Evolutionary conservation across 371 early-diverging fungal species (phyloP).

Genomic region (Racocetra persica): DNA sequence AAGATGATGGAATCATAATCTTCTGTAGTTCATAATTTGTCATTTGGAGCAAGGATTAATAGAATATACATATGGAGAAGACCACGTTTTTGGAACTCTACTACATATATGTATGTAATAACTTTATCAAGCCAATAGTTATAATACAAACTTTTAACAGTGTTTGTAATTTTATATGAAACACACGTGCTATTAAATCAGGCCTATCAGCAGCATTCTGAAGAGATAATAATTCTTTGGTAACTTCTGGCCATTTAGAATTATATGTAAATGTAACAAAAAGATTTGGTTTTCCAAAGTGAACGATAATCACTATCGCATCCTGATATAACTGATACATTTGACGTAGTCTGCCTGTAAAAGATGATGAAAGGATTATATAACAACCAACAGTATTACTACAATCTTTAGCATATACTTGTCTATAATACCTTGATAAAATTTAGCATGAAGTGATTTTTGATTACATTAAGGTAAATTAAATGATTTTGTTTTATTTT

Average conservation of each 20-base stretch:
- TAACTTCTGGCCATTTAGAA: no score
- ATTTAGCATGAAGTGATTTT: constrained; percentile 3
- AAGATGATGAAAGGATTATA: constrained; percentile 46
- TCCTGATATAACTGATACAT: constrained; percentile 42
- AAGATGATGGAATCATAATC: constrained; percentile 48
- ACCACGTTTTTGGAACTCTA: constrained; percentile 24
- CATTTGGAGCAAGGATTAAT: constrained; percentile 48
- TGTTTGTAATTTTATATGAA: no score
- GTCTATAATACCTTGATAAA: constrained; percentile 26
- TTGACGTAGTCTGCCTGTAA: constrained; percentile 46
- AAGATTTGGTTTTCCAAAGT: constrained; percentile 38
- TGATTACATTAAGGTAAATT: constrained; percentile 22
- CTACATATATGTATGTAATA: no score
- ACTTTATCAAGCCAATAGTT: no score
- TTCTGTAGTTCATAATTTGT: constrained; percentile 42
- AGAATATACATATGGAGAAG: constrained; percentile 5
- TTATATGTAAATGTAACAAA: no score
- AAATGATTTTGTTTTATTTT: background rate
- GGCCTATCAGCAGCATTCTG: no score
- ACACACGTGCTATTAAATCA: no score
- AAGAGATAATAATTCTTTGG: no score
- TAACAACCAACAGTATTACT: constrained; percentile 16
- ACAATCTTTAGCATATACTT: background rate
- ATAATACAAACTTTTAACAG: constrained; percentile 35
- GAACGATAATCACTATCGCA: constrained; percentile 28